Base-by-base conservation (phyloP, 2,329 filamentous ascomycete species). In the Fusarium sp. region DNA sequence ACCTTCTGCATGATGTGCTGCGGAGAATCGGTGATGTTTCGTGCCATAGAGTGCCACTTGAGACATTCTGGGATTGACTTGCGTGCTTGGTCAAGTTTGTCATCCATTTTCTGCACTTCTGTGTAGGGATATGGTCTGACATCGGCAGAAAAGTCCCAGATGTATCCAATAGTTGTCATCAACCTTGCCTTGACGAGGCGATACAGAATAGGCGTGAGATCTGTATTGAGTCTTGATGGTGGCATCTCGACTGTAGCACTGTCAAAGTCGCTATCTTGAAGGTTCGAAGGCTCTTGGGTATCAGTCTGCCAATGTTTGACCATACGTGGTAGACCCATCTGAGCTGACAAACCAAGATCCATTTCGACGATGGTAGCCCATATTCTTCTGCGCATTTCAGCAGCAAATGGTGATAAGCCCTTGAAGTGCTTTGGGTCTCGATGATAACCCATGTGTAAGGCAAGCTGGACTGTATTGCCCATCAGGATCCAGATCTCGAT, bases 271-370 rank as follows among this genome's bases (percentile, higher is more conserved):
- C 67, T 70, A 55, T 86, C 84, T 1, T 79, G 69, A 0, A 86
- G 75, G 50, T 86, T 86, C 0, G 75, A 75, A 3, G 85, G 85
- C 38, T 80, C 77, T 18, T 75, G 68, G 0, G 83, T 83, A 61
- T 87, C 84, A 38, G 76, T 77, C 16, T 82, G 77, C 20, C 79
- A 75, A 8, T 80, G 76, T 8, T 79, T 78, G 14, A 85, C 78
- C 73, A 85, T 80, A 3, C 80, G 78, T 2, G 84, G 84, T 22
- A 86, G 71, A 3, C 84, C 84, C 61, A 85, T 78, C 51, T 85
- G 83, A 15, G 81, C 79, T 1, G 83, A 84, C 6, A 84, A 78
- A 0, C 81, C 69, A 4, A 83, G 73, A 46, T 86, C 84, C 5
- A 82, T 73, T 56, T 82, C 79, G 18, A 79, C 73, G 6, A 84